A percentile compares a stretch with the other conserved stretches of the same genome.
phyloP scores from a whole-genome alignment of 768 basidiomycete species.

The Tubosaeta sp. region DNA sequence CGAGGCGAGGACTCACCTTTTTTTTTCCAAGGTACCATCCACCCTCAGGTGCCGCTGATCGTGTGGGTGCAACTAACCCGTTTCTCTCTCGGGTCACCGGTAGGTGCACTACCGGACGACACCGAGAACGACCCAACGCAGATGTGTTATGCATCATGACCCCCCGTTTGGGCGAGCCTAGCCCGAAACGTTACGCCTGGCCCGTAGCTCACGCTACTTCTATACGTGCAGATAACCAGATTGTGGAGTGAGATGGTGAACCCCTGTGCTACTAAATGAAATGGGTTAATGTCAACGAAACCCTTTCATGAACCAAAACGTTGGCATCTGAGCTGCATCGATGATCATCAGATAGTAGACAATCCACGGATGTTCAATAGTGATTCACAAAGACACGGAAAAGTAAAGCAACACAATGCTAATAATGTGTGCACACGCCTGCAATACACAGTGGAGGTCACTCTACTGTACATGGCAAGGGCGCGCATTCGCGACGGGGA shows the following conservation, averaged over 20 bases:
- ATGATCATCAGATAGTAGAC: too few relatives aligned
- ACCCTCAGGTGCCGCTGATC: not conserved
- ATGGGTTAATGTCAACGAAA: not conserved
- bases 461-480: constrained; percentile 25
- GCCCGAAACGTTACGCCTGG: not conserved
- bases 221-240: not conserved
- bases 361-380: too few relatives aligned
- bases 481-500: constrained; percentile 15
- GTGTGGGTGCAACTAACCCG: not conserved
- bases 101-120: not conserved
- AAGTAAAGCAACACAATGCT: not conserved
- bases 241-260: not conserved
- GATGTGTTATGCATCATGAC: too few relatives aligned
- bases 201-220: not conserved
- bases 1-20: not conserved
- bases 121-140: not conserved
- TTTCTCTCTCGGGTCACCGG: not conserved
- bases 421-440: constrained; percentile 17
- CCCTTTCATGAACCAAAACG: not conserved
- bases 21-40: not conserved
- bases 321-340: too few relatives aligned
- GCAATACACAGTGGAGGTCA: constrained; percentile 22
- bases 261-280: not conserved
- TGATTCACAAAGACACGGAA: not conserved
- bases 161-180: not conserved